Evolutionary conservation across 2,329 filamentous ascomycete species (phyloP), one percentile per base, ranked within the genome.

Genomic region (Ophiocordyceps robertsii): DNA sequence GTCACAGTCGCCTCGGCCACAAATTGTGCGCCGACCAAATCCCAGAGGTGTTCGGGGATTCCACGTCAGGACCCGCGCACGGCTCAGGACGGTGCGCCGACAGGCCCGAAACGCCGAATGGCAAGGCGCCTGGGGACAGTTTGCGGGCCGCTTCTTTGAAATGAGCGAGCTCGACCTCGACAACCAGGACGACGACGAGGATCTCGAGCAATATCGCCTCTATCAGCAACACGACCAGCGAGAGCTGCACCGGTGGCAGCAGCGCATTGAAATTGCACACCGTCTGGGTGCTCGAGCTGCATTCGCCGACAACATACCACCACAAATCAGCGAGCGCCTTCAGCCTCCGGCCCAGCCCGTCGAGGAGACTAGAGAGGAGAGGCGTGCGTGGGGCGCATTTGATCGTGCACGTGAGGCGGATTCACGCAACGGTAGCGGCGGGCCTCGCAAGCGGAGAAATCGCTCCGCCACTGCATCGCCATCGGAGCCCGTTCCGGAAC

Each of bases 311-410:
- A 75, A 68, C 47, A 69, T 78, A 16, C 67, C 72, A 3, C 62
- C 63, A 6, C 62, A 66, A 36, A 74, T 85, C 37, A 79, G 80
- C 43, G 72, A 80, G 45, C 72, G 80, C 38, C 65, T 80, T 39
- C 73, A 77, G 44, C 66, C 72, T 54, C 64, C 66, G 14, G 73
- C 74, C 30, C 73, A 78, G 36, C 76, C 64, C 0, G 58, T 65
- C 14, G 62, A 77, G 32, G 84, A 93, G 60, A 84, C 82, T 8
- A 67, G 80, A 36, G 88, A 95, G 51, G 88, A 94, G 60, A 72
- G 82, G 42, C 73, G 80, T 44, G 87, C 90, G 4, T 95, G 90
- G 92, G 86, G 88, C 47, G 87, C 84, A 17, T 81, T 96, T 48
- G 89, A 95, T 51, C 84, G 82, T 58, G 88, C 85, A 37, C 75